phyloP scores from a whole-genome alignment of 148 eudicot species.

The Agrostemma githago region DNA sequence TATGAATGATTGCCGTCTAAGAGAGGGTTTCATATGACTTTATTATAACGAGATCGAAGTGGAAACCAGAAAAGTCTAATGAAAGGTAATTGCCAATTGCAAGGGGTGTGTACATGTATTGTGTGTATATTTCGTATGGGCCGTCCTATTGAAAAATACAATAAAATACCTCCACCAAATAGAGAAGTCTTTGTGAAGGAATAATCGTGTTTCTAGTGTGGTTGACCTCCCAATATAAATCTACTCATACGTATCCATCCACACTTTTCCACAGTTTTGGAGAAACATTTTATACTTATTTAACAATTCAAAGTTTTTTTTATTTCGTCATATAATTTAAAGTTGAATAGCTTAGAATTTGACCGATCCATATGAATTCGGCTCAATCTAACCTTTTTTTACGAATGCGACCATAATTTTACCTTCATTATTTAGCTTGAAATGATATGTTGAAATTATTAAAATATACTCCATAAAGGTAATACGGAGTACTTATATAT shows the following conservation, averaged over 20 bases:
- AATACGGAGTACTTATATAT: too few species aligned
- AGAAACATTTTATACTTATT: neutral
- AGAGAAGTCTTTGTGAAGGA: constrained; percentile 9
- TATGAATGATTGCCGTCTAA: constrained; percentile 17
- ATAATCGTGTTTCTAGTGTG: constrained; percentile 1
- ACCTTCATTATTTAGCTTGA: too few species aligned
- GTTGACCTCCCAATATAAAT: neutral
- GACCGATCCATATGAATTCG: too few species aligned
- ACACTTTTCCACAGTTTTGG: neutral
- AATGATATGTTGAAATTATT: too few species aligned
- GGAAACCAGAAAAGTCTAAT: constrained; percentile 13
- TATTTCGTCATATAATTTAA: too few species aligned
- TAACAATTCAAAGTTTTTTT: too few species aligned
- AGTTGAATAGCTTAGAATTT: too few species aligned
- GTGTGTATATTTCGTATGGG: neutral
- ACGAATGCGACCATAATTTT: too few species aligned
- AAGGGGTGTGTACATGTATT: neutral
- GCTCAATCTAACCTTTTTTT: too few species aligned
- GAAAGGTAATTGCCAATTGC: neutral
- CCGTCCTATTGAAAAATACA: neutral
- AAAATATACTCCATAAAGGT: too few species aligned
- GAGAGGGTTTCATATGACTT: constrained; percentile 18
- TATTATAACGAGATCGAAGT: neutral
- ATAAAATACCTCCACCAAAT: constrained; percentile 5
- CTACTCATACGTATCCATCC: neutral